A percentile compares a stretch with the other conserved stretches of the same genome.
Evolutionary conservation across 129 eudicot genomes (phyloP).

Genomic region (Flaveria linearis): DNA sequence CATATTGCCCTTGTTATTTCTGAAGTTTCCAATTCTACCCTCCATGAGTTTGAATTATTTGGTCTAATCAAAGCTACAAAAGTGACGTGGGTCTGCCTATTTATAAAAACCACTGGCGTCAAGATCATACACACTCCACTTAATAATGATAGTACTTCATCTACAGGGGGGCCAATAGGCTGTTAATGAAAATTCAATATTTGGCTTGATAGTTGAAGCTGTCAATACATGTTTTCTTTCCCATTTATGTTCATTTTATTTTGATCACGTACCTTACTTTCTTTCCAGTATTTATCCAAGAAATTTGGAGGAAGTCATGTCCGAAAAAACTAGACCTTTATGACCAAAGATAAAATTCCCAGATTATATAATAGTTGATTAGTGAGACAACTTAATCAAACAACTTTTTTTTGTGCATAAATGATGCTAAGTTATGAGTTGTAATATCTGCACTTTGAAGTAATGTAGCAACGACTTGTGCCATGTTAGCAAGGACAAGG

Average conservation of each 20-base stretch:
- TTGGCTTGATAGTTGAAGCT: slow-evolving; percentile 33
- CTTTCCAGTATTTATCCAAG: slow-evolving; percentile 32
- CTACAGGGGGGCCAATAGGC: slow-evolving; percentile 20
- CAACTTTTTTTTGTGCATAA: background rate
- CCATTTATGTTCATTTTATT: slow-evolving; percentile 34
- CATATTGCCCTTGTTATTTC: slow-evolving; percentile 34
- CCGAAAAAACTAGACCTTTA: slow-evolving; percentile 34
- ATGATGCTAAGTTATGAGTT: background rate
- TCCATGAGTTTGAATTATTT: slow-evolving; percentile 7
- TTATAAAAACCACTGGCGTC: slow-evolving; percentile 22
- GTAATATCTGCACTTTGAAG: background rate
- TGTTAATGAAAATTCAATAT: slow-evolving; percentile 14
- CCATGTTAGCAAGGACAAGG: slow-evolving; percentile 29
- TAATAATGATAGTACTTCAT: slow-evolving; percentile 18
- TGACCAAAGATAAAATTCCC: slow-evolving; percentile 22
- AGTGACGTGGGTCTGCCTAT: slow-evolving; percentile 31
- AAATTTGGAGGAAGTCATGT: slow-evolving; percentile 37
- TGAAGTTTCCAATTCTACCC: slow-evolving; percentile 40
- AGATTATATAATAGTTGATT: background rate
- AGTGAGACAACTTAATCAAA: background rate
- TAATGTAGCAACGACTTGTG: background rate
- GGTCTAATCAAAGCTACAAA: slow-evolving; percentile 19
- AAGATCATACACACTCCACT: slow-evolving; percentile 24
- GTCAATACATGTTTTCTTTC: slow-evolving; percentile 30
- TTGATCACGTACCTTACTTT: slow-evolving; percentile 11